Percentiles rank a stretch among this genome's conserved stretches.
phyloP scores from a whole-genome alignment of 768 basidiomycete species.

The Boletellus emodensis region DNA sequence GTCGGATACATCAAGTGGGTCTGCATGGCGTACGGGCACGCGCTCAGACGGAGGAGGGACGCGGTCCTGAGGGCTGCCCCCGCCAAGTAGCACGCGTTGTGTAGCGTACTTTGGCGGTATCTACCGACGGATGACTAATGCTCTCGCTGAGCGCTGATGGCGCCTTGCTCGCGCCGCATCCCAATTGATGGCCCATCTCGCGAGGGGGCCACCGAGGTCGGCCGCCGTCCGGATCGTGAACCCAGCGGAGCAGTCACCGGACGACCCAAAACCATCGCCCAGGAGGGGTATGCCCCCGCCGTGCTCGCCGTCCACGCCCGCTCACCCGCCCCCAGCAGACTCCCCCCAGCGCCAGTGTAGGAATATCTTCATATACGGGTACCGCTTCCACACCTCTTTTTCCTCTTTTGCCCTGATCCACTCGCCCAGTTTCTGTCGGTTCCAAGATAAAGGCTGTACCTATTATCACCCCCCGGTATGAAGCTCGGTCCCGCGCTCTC shows the following conservation, averaged over 20 bases:
- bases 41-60: slow-evolving; percentile 59
- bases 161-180: neutral
- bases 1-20: slow-evolving; percentile 71
- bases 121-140: slow-evolving; percentile 22
- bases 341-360: slow-evolving; percentile 77
- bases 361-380: slow-evolving; percentile 93
- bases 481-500: neutral
- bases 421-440: slow-evolving; percentile 67
- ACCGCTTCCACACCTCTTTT: slow-evolving; percentile 10
- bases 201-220: slow-evolving; percentile 45
- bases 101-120: slow-evolving; percentile 12
- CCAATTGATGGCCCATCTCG: slow-evolving; percentile 62
- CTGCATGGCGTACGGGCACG: slow-evolving; percentile 68
- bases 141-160: neutral
- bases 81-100: neutral
- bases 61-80: slow-evolving; percentile 22
- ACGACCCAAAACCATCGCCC: slow-evolving; percentile 39
- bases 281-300: slow-evolving; percentile 51
- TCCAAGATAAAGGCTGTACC: slow-evolving; percentile 79
- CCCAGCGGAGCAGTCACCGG: slow-evolving; percentile 41
- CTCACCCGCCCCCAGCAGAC: slow-evolving; percentile 39
- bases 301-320: neutral
- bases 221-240: slow-evolving; percentile 73
- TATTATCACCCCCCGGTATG: slow-evolving; percentile 76
- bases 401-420: neutral